Percentiles rank a stretch among this genome's conserved stretches.
Evolutionary conservation across 352 stramenopile genomes (phyloP).

Genomic region (Phytophthora boehmeriae): DNA sequence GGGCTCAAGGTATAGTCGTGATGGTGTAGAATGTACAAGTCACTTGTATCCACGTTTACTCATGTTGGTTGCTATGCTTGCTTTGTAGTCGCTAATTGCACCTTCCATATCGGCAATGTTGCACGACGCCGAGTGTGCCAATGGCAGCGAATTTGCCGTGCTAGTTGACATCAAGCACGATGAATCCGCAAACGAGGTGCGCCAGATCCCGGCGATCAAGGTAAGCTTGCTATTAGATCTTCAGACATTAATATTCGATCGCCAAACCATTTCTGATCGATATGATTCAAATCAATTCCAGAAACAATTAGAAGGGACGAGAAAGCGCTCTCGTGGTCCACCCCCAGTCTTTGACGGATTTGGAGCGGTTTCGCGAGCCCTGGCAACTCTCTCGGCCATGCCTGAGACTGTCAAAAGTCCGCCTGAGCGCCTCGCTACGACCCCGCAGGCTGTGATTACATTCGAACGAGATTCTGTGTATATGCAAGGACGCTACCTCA

Average conservation of each 20-base stretch:
- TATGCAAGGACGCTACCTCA: slow-evolving; percentile 90
- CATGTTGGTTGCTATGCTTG: slow-evolving; percentile 5
- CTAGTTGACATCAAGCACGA: slow-evolving; percentile 73
- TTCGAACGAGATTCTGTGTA: slow-evolving; percentile 88
- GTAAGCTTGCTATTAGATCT: slow-evolving; percentile 24
- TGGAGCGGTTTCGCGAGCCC: slow-evolving; percentile 72
- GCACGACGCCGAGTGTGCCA: slow-evolving; percentile 53
- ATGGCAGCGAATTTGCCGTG: slow-evolving; percentile 68
- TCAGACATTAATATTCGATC: slow-evolving; percentile 2
- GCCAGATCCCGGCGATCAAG: slow-evolving; percentile 79
- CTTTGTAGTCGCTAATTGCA: slow-evolving; percentile 49
- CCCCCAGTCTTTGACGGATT: slow-evolving; percentile 76
- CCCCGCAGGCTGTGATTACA: slow-evolving; percentile 39
- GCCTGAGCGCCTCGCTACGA: slow-evolving; percentile 43
- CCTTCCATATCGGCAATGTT: slow-evolving; percentile 53
- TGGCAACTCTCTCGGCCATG: slow-evolving; percentile 51
- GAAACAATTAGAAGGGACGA: slow-evolving; percentile 63
- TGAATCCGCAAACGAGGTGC: slow-evolving; percentile 72
- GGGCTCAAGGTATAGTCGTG: slow-evolving; percentile 62
- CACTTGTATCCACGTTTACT: neutral
- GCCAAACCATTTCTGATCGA: neutral
- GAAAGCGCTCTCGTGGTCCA: slow-evolving; percentile 72
- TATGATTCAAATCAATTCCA: slow-evolving; percentile 15
- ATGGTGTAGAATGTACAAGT: neutral
- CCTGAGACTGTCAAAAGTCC: slow-evolving; percentile 65